Conservation (phyloP, 129 eudicot species). For the Tanacetum coccineum region DNA sequence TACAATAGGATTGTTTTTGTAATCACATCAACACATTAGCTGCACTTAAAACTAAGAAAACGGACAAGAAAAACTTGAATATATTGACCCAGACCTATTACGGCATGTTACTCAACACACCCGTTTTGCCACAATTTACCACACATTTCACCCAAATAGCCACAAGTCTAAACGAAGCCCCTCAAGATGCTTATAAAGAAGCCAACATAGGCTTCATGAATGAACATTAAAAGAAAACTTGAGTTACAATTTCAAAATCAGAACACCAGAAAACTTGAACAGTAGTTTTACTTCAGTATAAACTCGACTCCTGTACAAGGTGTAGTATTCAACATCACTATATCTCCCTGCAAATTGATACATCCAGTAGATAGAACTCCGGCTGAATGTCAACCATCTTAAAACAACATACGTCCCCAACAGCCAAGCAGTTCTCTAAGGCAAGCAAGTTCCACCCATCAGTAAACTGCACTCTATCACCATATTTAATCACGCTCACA, state of each 20-base stretch:
- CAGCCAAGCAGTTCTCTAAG: conserved; percentile 20
- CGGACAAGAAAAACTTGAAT: too few species aligned
- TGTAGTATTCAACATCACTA: conserved; percentile 6
- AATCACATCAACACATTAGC: too few species aligned
- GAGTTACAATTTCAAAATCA: background rate
- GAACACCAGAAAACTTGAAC: background rate
- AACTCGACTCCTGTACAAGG: background rate
- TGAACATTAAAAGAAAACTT: too few species aligned
- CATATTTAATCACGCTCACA: conserved; percentile 12
- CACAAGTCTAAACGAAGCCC: background rate
- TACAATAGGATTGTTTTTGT: too few species aligned
- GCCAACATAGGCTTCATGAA: background rate
- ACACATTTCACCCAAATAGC: background rate
- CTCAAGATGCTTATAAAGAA: background rate
- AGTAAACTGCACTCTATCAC: conserved; percentile 6
- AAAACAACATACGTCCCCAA: conserved; percentile 39
- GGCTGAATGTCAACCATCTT: conserved; percentile 22
- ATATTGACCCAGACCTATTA: background rate
- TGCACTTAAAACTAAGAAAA: too few species aligned
- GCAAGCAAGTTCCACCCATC: conserved; percentile 30
- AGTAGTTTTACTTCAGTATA: background rate
- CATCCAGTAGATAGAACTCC: conserved; percentile 25
- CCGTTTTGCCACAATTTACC: background rate
- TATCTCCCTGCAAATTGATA: conserved; percentile 19
- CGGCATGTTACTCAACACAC: background rate